Percentiles rank a stretch among this genome's conserved stretches.
These are phyloP conservation scores for Aspergillus quadricinctus DNA, from an alignment of 2,329 filamentous ascomycete species.

Conservation along the genomic window DNA sequence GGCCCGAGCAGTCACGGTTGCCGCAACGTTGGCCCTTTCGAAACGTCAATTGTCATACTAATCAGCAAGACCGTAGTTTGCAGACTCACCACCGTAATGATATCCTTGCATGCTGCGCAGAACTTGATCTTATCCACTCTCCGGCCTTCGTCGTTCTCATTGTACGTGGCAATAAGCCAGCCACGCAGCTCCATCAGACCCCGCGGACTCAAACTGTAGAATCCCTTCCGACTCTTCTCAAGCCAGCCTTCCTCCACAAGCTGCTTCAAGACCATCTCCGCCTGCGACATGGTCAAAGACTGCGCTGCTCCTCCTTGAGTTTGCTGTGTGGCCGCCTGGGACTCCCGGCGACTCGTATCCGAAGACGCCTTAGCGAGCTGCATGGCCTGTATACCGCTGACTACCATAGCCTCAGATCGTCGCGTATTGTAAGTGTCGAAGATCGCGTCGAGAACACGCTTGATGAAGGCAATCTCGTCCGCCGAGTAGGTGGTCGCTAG, in stretches of 20 bases:
- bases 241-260: conserved; percentile 83
- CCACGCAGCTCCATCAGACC: conserved; percentile 77
- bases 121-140: conserved; percentile 71
- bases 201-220: conserved; percentile 71
- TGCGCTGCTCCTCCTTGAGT: conserved; percentile 33
- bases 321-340: conserved; percentile 34
- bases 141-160: conserved; percentile 55
- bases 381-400: conserved; percentile 73
- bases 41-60: conserved; percentile 3
- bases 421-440: conserved; percentile 83
- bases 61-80: background rate
- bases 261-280: conserved; percentile 64
- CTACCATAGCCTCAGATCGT: conserved; percentile 75
- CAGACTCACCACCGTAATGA: conserved; percentile 65
- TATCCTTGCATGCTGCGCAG: conserved; percentile 83
- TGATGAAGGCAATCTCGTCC: conserved; percentile 86
- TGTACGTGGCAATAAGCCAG: conserved; percentile 87
- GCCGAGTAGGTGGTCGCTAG: conserved; percentile 74
- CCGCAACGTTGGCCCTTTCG: conserved; percentile 67
- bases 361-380: conserved; percentile 54
- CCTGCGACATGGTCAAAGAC: conserved; percentile 70
- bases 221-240: conserved; percentile 65
- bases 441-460: conserved; percentile 82
- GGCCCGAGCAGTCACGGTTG: conserved; percentile 61
- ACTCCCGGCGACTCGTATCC: conserved; percentile 45